phyloP scores from a whole-genome alignment of 371 early-diverging fungal species.

The Dichotomocladium elegans region DNA sequence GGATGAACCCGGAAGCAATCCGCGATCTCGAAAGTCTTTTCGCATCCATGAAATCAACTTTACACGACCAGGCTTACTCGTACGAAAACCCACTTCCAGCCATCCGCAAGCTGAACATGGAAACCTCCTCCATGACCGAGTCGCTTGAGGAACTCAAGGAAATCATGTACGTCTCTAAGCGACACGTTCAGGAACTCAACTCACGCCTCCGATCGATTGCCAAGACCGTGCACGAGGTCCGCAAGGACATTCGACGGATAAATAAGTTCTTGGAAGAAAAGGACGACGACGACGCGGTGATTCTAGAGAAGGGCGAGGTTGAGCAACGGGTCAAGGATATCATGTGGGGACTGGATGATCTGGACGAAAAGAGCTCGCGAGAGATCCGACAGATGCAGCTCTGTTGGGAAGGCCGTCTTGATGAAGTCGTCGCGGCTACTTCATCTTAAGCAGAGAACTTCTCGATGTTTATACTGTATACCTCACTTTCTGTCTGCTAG shows the following conservation, averaged over 20 bases:
- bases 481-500: too few species aligned
- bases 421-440: neutral
- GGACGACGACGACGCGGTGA: slow-evolving; percentile 48
- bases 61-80: slow-evolving; percentile 32
- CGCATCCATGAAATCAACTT: slow-evolving; percentile 25
- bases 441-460: neutral
- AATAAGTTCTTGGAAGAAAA: slow-evolving; percentile 46
- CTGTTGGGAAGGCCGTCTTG: slow-evolving; percentile 35
- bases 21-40: slow-evolving; percentile 32
- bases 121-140: slow-evolving; percentile 41
- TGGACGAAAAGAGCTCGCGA: slow-evolving; percentile 35
- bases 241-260: slow-evolving; percentile 47
- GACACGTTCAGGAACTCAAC: slow-evolving; percentile 44
- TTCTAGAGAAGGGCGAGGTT: slow-evolving; percentile 48
- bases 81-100: slow-evolving; percentile 43
- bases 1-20: slow-evolving; percentile 36
- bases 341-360: slow-evolving; percentile 53
- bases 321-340: slow-evolving; percentile 47
- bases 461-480: neutral
- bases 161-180: slow-evolving; percentile 50
- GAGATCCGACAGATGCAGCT: slow-evolving; percentile 39
- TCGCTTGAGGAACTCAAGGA: slow-evolving; percentile 49
- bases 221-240: slow-evolving; percentile 50
- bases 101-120: slow-evolving; percentile 30
- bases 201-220: slow-evolving; percentile 43